phyloP scores from a whole-genome alignment of 108 stramenopile species.

The Nannochloropsis granulata region DNA sequence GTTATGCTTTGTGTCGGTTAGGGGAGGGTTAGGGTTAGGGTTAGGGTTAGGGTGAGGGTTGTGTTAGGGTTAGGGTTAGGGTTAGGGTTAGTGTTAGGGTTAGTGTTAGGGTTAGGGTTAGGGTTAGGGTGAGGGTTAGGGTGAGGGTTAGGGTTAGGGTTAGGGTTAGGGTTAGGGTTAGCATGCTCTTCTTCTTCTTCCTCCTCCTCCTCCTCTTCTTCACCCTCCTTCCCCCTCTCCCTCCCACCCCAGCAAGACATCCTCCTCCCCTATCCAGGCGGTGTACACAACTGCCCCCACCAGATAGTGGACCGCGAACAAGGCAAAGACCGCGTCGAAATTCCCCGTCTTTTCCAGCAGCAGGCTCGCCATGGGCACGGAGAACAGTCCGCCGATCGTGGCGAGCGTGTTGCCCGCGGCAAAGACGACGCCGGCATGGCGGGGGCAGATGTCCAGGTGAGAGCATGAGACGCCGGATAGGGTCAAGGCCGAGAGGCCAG shows the following conservation, averaged over 20 bases:
- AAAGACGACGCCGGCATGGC: slow-evolving; percentile 4
- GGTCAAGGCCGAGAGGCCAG: slow-evolving; percentile 4
- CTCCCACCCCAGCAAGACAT: not conserved
- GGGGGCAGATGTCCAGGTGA: slow-evolving; percentile 11
- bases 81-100: too few relatives aligned
- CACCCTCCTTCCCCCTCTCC: not conserved
- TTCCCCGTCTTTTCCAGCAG: slow-evolving; percentile 3
- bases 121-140: too few relatives aligned
- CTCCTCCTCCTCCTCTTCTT: not conserved
- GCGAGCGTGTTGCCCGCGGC: slow-evolving; percentile 2
- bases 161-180: too few relatives aligned
- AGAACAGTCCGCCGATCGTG: not conserved
- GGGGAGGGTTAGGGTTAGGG: too few relatives aligned
- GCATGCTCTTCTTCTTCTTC: too few relatives aligned
- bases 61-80: too few relatives aligned
- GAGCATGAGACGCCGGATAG: slow-evolving; percentile 7
- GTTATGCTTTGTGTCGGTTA: too few relatives aligned
- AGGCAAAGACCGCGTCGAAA: slow-evolving; percentile 2
- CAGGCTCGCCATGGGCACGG: slow-evolving; percentile 3
- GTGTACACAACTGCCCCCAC: not conserved
- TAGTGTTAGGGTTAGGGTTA: too few relatives aligned
- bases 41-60: too few relatives aligned
- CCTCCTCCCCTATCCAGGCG: slow-evolving; percentile 20
- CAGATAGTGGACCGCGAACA: slow-evolving; percentile 9
- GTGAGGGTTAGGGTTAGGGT: too few relatives aligned